Evolutionary conservation across 1,139 yeast species (phyloP).

Genomic region (Saccharomycopsis hybrid): DNA sequence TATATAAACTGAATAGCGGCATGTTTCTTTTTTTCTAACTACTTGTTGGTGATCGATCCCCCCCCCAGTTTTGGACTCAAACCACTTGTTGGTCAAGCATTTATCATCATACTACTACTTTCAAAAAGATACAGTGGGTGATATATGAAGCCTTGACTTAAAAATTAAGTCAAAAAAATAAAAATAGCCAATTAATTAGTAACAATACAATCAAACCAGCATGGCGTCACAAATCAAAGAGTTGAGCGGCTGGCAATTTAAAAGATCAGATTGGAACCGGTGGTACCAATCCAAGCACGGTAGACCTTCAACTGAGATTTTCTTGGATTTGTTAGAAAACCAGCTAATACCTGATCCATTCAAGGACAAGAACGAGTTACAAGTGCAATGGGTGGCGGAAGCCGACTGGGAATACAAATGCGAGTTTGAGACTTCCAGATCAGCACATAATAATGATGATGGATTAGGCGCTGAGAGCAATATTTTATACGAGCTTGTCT

Average conservation of each 20-base stretch:
- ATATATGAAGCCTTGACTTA: no score
- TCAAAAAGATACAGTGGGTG: no score
- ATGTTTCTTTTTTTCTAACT: no score
- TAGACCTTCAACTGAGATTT: conserved; percentile 32
- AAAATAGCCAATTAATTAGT: no score
- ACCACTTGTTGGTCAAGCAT: no score
- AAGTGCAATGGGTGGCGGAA: conserved; percentile 44
- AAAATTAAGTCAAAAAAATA: no score
- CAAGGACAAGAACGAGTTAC: conserved; percentile 34
- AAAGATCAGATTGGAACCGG: conserved; percentile 22
- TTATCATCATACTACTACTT: no score
- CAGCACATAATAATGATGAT: no score
- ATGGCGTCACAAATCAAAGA: conserved; percentile 9
- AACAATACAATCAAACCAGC: neutral
- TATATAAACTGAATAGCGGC: no score
- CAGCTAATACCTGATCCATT: conserved; percentile 40
- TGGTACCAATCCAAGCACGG: conserved; percentile 24
- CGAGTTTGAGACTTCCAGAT: conserved; percentile 21
- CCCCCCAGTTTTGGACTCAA: no score
- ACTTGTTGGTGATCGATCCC: no score
- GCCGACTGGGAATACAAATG: conserved; percentile 36
- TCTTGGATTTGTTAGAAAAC: conserved; percentile 34
- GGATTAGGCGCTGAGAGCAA: neutral
- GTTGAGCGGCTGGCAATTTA: conserved; percentile 23
- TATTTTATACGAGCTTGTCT: conserved; percentile 29